Evolutionary conservation across 1,284 basidiomycete genomes (phyloP).

Genomic region (Stygiomarasmius scandens): DNA sequence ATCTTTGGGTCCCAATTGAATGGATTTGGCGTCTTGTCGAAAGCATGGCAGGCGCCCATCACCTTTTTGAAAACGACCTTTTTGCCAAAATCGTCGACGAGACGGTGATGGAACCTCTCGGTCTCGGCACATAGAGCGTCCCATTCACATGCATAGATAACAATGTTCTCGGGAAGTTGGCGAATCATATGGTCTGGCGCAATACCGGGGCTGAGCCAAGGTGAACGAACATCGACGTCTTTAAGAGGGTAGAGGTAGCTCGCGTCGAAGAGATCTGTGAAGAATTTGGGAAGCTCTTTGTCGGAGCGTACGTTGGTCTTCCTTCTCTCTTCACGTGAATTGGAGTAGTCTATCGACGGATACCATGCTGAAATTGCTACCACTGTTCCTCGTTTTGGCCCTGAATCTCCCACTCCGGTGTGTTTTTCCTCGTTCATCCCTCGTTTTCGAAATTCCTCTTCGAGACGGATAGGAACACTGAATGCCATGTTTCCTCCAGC

Average conservation of each 20-base stretch:
- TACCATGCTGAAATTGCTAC: conserved; percentile 17
- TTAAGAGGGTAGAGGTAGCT: conserved; percentile 15
- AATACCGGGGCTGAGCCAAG: conserved; percentile 18
- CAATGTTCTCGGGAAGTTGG: conserved; percentile 16
- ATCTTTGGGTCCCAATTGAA: conserved; percentile 15
- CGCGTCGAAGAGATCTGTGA: conserved; percentile 19
- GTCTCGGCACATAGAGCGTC: conserved; percentile 17
- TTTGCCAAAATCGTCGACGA: conserved; percentile 14
- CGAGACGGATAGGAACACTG: conserved; percentile 14
- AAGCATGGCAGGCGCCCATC: conserved; percentile 15
- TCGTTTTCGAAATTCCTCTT: conserved; percentile 5
- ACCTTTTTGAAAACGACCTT: conserved; percentile 17
- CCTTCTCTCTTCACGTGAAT: conserved; percentile 15
- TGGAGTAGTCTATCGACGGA: conserved; percentile 17
- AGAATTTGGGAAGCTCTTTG: conserved; percentile 20
- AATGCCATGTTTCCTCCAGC: conserved; percentile 20
- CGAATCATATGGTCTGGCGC: conserved; percentile 17
- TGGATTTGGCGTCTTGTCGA: conserved; percentile 17
- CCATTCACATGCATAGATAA: conserved; percentile 19
- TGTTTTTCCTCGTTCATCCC: background rate
- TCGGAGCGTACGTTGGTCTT: conserved; percentile 17
- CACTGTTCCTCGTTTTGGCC: background rate
- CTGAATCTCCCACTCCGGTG: background rate
- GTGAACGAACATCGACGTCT: conserved; percentile 13
- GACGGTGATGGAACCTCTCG: conserved; percentile 12